A percentile compares a stretch with the other conserved stretches of the same genome.
Evolutionary conservation across 441 rosid genomes (phyloP).

Genomic region (Bruguiera hainesii): DNA sequence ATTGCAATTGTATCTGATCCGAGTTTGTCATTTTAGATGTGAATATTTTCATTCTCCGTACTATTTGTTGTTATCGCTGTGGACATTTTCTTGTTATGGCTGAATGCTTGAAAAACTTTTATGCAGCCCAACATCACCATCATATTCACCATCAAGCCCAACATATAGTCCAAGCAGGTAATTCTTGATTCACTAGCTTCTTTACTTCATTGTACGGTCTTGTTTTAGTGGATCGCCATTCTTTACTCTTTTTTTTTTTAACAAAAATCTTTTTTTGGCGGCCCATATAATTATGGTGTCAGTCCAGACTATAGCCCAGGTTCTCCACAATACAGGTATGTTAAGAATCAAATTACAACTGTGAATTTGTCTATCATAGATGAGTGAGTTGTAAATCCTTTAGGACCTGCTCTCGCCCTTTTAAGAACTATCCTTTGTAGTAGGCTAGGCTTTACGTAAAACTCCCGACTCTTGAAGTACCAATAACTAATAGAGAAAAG

Average conservation of each 20-base stretch:
- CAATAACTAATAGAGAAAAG: no score
- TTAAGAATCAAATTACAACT: background rate
- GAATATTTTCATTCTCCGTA: no score
- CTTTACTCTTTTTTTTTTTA: background rate
- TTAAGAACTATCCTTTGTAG: no score
- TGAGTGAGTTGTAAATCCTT: no score
- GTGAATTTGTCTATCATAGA: no score
- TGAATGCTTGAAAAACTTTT: background rate
- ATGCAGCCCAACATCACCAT: slow-evolving; percentile 88
- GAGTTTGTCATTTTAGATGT: no score
- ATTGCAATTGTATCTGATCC: no score
- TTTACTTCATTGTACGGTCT: background rate
- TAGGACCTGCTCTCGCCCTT: no score
- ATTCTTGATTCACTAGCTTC: background rate
- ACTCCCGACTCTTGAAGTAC: no score
- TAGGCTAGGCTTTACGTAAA: no score
- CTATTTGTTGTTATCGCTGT: background rate
- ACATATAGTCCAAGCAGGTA: slow-evolving; percentile 97
- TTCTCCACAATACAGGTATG: slow-evolving; percentile 73
- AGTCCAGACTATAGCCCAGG: slow-evolving; percentile 88
- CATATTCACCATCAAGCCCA: slow-evolving; percentile 93
- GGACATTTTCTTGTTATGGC: background rate
- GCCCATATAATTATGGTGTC: slow-evolving; percentile 83
- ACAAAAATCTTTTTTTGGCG: slow-evolving; percentile 24
- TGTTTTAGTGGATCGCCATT: background rate